These are phyloP conservation scores for Zygnema circumcarinatum DNA, from an alignment of 139 green algal species.

Conservation along the genomic window DNA sequence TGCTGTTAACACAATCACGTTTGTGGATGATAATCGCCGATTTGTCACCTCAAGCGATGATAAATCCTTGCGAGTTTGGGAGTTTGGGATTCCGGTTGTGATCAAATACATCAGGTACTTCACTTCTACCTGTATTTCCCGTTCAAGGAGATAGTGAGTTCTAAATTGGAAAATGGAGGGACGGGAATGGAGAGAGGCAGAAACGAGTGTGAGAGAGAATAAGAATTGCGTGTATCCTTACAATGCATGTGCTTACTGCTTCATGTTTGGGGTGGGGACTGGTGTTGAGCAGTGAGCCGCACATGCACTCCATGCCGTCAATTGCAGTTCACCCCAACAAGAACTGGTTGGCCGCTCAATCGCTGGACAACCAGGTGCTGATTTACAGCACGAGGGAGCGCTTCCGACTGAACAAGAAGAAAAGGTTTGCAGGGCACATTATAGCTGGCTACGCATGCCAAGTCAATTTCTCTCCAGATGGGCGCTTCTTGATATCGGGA, in stretches of 20 bases:
- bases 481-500: slow-evolving; percentile 80
- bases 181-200: not conserved
- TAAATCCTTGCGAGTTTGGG: slow-evolving; percentile 98
- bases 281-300: slow-evolving; percentile 81
- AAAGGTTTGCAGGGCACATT: slow-evolving; percentile 75
- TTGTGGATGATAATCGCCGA: slow-evolving; percentile 84
- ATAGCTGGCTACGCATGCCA: slow-evolving; percentile 90
- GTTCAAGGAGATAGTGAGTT: too few species aligned
- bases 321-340: slow-evolving; percentile 77
- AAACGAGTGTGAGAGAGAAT: not conserved
- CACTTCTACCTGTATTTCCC: not conserved
- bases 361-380: slow-evolving; percentile 82
- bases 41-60: slow-evolving; percentile 79
- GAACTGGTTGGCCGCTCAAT: slow-evolving; percentile 62
- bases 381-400: slow-evolving; percentile 87
- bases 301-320: slow-evolving; percentile 94
- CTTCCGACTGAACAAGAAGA: slow-evolving; percentile 94
- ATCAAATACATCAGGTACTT: slow-evolving; percentile 66
- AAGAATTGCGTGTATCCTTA: too few species aligned
- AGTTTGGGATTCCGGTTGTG: slow-evolving; percentile 94
- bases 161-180: too few species aligned
- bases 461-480: slow-evolving; percentile 79
- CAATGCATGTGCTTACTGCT: too few species aligned
- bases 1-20: slow-evolving; percentile 96
- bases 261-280: not conserved